Evolutionary conservation across 169 alveolate genomes (phyloP).

Genomic region (Eimeria acervulina): DNA sequence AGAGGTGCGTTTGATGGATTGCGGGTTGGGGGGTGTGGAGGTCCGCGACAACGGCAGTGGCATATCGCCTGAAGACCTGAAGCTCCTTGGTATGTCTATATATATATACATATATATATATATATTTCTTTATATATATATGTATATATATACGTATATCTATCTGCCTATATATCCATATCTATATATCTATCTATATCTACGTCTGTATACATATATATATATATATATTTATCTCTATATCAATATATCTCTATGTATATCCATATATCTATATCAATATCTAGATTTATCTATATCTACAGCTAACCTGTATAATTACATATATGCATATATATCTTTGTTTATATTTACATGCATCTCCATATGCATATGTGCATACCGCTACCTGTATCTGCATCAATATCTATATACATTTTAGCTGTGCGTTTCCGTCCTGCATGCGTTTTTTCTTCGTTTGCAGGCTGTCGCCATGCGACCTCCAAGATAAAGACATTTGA

Average conservation of each 20-base stretch:
- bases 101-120: background rate
- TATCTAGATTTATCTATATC: too few relatives aligned
- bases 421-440: background rate
- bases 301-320: too few relatives aligned
- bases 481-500: constrained; percentile 95
- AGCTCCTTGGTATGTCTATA: constrained; percentile 83
- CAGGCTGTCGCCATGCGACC: constrained; percentile 93
- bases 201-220: background rate
- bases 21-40: constrained; percentile 94
- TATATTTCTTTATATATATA: background rate
- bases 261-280: too few relatives aligned
- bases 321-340: too few relatives aligned
- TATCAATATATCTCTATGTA: background rate
- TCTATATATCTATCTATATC: background rate
- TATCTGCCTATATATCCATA: background rate
- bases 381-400: background rate
- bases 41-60: constrained; percentile 97
- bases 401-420: background rate
- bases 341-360: background rate
- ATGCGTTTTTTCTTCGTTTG: background rate
- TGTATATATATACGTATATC: too few relatives aligned
- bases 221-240: background rate
- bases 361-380: too few relatives aligned
- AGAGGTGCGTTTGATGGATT: constrained; percentile 92
- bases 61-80: constrained; percentile 92